Percentiles rank a stretch among this genome's conserved stretches.
phyloP scores from a whole-genome alignment of 176 grass and related monocot species.

The maize (Zea mays) region Zm-B73-REFERENCE-NAM-5.0 NC_050097.1:207532001-207532500 shows the following conservation, averaged over 20 bases:
- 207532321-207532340: neutral
- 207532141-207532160: too few relatives aligned
- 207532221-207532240: too few relatives aligned
- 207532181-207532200: too few relatives aligned
- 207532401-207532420: neutral
- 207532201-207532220: too few relatives aligned
- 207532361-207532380: neutral
- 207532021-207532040: too few relatives aligned
- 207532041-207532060: too few relatives aligned
- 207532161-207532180: too few relatives aligned
- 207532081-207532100: too few relatives aligned
- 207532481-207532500: neutral
- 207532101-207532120: too few relatives aligned
- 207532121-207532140: too few relatives aligned
- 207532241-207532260: slow-evolving; percentile 14
- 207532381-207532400: neutral
- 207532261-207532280: neutral
- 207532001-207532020: too few relatives aligned
- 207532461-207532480: neutral
- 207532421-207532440: neutral
- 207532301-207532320: neutral
- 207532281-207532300: neutral
- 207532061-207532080: too few relatives aligned
- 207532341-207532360: neutral
- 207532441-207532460: neutral